Base-by-base conservation (phyloP, 169 alveolate species). In the Plasmodium chabaudi region DNA sequence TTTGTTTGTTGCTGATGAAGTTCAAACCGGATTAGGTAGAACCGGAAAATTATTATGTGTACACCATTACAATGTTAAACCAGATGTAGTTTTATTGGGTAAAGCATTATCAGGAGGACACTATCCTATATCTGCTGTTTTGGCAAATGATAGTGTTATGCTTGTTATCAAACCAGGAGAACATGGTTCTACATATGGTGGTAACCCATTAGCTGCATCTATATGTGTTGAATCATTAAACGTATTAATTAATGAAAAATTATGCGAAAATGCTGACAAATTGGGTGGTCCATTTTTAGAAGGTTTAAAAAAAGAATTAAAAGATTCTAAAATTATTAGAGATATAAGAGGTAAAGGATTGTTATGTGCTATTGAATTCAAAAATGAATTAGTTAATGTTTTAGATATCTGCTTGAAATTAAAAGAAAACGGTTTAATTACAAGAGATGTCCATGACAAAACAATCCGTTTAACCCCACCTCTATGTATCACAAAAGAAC, bases 381-480 rank as follows among this genome's bases (percentile, higher is more conserved):
- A 94, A 27, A 92, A 87, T 42, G 92, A 88, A 12, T 17, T 89
- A 13, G 53, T 77, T 13, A 69, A 60, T 44, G 77, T 77, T 15
- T 73, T 89, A 59, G 87, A 88, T 55, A 46, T 94, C 2, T 93
- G 97, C 73, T 65, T 89, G 51, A 72, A 87, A 68, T 73, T 96
- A 49, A 93, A 93, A 27, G 95, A 94, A 60, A 71, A 93, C n/a
- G 98, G 99, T 5, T 49, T 97, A 19, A 89, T 96, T 6, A 93
- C 98, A 53, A 97, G 95, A 88, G 97, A 97, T 42, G 96, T 98
- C 0, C 97, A 96, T 51, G 97, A 91, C 1, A 95, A 92, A 69
- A 95, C 95, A 1, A 73, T 97, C 15, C 97, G 99, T 61, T 92
- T 97, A 46, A 94, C 98, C 3, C 99, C 99, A 1, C 98, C 99